Conservation (phyloP, 805 yeast species). For the Candida patagonica region DNA sequence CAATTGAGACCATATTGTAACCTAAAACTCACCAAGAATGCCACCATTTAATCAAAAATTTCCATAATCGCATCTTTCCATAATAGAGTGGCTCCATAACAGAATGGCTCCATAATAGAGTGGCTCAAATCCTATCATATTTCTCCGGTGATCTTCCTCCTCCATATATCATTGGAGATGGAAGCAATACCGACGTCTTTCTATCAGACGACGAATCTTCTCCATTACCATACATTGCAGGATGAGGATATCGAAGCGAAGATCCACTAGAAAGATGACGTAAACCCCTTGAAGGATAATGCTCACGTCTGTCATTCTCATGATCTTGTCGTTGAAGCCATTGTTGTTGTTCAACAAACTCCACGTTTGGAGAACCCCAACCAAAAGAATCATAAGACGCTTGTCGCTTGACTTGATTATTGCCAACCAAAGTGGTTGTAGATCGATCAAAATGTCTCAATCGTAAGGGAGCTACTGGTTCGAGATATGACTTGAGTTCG, state of each 20-base stretch:
- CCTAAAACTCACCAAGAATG: too few relatives aligned
- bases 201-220: conserved; percentile 3
- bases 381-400: conserved; percentile 18
- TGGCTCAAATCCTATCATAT: too few relatives aligned
- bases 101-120: too few relatives aligned
- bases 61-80: too few relatives aligned
- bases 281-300: background rate
- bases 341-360: conserved; percentile 21
- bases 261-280: background rate
- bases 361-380: conserved; percentile 17
- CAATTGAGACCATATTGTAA: too few relatives aligned
- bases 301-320: conserved; percentile 1
- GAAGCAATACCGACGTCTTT: conserved; percentile 6
- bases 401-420: conserved; percentile 6
- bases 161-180: conserved; percentile 7
- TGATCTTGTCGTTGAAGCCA: conserved; percentile 15
- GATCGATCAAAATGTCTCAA: background rate
- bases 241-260: background rate
- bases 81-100: too few relatives aligned
- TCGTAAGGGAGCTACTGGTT: background rate
- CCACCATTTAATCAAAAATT: too few relatives aligned
- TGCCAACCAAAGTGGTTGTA: background rate
- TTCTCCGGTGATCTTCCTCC: too few relatives aligned
- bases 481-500: background rate
- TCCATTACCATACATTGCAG: background rate